Evolutionary conservation across 805 yeast species (phyloP), one percentile per base, ranked within the genome.

Genomic region (Yarrowia sp.): DNA sequence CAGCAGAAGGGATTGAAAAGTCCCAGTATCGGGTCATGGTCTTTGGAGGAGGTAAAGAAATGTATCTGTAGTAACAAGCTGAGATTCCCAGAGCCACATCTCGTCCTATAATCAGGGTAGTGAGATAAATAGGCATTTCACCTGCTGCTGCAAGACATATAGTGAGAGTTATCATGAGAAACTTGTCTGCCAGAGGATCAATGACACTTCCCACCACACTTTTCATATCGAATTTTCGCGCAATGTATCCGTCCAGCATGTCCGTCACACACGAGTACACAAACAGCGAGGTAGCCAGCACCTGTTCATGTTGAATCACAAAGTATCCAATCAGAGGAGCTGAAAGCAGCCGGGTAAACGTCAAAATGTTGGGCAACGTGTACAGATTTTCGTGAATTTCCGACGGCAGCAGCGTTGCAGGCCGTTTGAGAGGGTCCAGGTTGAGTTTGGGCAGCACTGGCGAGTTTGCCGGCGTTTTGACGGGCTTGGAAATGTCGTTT

Each of bases 161-260:
- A 0, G 98, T 92, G 61, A 96, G 85, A 0, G 89, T 84, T 18
- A 93, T 82, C 97, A 95, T 92, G 53, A 95, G 79, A 14, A 89
- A 79, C 74, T 95, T 95, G 74, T 95, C 99, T 0, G 99, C 99
- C 77, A 91, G 81, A 0, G 99, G 99, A 72, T 95, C 99, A 38
- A 96, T 79, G 14, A 95, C 86, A 0, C 97, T 87, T 0, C 99
- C 99, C 7, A 92, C 83, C 1, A 89, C 87, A 0, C 97, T 86
- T 71, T 85, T 83, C 81, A 88, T 79, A 65, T 90, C 86, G 78
- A 76, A 93, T 66, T 77, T 83, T 65, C 99, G 80, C 4, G 99
- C 99, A 68, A 96, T 84, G 71, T 77, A 89, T 0, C 99, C 99
- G 75, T 95, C 99, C 22, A 92, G 76, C 68, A 90, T 87, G 74